A percentile compares a stretch with the other conserved stretches of the same genome.
Evolutionary conservation across 768 basidiomycete genomes (phyloP).

Genomic region (Leccinum boreale): DNA sequence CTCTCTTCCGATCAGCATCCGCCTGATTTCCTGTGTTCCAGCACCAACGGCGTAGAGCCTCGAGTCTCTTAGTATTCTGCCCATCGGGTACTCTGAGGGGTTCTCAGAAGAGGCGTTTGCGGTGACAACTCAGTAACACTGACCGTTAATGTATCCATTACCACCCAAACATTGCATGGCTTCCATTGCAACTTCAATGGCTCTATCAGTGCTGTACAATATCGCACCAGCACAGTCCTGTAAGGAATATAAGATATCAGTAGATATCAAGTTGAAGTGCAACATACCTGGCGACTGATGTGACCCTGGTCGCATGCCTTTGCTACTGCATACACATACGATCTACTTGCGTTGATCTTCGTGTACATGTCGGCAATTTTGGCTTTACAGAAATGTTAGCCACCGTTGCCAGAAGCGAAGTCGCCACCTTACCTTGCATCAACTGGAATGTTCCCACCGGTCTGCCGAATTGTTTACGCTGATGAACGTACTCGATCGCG

Average conservation of each 20-base stretch:
- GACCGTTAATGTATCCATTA: conserved; percentile 94
- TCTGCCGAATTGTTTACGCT: conserved; percentile 87
- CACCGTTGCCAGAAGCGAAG: neutral
- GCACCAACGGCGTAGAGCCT: conserved; percentile 91
- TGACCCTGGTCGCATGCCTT: conserved; percentile 79
- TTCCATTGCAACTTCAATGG: conserved; percentile 87
- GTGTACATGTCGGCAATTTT: conserved; percentile 96
- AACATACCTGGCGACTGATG: conserved; percentile 70
- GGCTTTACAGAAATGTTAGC: conserved; percentile 37
- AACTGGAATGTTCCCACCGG: conserved; percentile 89
- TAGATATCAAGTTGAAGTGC: neutral
- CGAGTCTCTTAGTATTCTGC: conserved; percentile 83
- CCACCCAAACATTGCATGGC: conserved; percentile 94
- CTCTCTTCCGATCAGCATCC: conserved; percentile 92
- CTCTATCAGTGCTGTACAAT: conserved; percentile 87
- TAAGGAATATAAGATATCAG: conserved; percentile 8
- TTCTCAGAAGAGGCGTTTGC: neutral
- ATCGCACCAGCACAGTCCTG: conserved; percentile 94
- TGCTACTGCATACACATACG: conserved; percentile 93
- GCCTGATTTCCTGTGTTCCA: conserved; percentile 93
- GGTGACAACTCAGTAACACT: conserved; percentile 13
- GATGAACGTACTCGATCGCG: conserved; percentile 87
- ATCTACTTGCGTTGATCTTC: conserved; percentile 79
- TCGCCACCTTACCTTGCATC: conserved; percentile 73
- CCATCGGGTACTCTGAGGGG: conserved; percentile 80